phyloP scores from a whole-genome alignment of 306 rosid species.

The Clitoria ternatea region DNA sequence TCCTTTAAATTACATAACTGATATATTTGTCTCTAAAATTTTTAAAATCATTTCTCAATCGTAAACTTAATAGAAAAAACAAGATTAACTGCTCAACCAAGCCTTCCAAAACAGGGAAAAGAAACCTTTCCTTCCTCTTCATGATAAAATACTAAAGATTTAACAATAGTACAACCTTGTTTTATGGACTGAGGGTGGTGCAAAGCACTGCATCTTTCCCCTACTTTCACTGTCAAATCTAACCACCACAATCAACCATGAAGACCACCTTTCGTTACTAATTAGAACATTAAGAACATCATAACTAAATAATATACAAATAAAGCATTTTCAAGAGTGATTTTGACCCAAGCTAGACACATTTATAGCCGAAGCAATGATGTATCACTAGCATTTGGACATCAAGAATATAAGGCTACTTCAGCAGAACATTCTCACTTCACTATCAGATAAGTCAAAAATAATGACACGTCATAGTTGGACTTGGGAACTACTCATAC shows the following conservation, averaged over 20 bases:
- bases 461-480: neutral
- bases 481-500: slow-evolving; percentile 35
- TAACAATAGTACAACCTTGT: no score
- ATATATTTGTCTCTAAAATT: no score
- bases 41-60: no score
- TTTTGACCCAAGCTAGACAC: neutral
- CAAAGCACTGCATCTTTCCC: no score
- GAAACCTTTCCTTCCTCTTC: no score
- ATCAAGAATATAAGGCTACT: neutral
- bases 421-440: neutral
- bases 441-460: neutral
- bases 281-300: neutral
- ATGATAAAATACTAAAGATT: no score
- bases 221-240: neutral
- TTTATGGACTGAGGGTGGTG: no score
- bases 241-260: neutral
- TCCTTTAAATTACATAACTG: no score
- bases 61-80: no score
- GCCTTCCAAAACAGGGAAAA: no score
- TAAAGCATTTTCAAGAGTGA: neutral
- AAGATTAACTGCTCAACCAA: no score
- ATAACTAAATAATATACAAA: slow-evolving; percentile 3
- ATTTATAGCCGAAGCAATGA: neutral
- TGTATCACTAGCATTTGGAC: slow-evolving; percentile 5
- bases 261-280: neutral